Evolutionary conservation across 1,139 yeast genomes (phyloP), one percentile per base, ranked within the genome.

Genomic region (Scheffersomyces cryptocercus): DNA sequence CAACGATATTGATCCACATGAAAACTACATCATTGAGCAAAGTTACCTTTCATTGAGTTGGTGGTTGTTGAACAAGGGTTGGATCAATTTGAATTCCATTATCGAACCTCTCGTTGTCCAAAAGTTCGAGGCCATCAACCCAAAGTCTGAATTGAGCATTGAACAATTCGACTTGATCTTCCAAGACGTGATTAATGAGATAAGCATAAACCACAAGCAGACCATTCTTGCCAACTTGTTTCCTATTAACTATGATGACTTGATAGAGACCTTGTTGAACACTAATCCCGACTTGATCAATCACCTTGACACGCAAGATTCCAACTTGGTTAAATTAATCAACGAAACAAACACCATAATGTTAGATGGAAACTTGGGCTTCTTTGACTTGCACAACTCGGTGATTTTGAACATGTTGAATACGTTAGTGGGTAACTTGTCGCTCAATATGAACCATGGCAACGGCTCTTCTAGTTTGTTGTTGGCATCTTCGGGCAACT

Each of bases 51-150:
- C 96, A 2, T 79, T 89, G 50, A 84, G 91, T 53, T 93, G 98
- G 97, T 93, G 97, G 97, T 67, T 93, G 40, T 73, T 93, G 45
- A 90, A 93, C 63, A 80, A 83, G 52, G 98, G 98, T 1, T 89
- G 95, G 93, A 60, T 71, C 32, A 71, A 73, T 39, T 67, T 86
- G 41, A 75, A 81, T 39, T 70, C 75, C 38, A 64, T 76, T 31
- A 79, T 89, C 29, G 81, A 81, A 56, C 62, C 65, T 1, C 71
- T 80, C 4, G 95, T 91, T 3, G 70, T 69, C 32, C 72, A 72
- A 30, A 84, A 82, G 35, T 89, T 90, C 61, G 79, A 74, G 24
- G 70, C 70, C 15, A 70, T 88, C 33, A 83, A 81, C 53, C 95
- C 96, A 30, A 79, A 90, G 51, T 79, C 86, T 20, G 91, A 85